These are phyloP conservation scores for Oryza coarctata DNA, from an alignment of 176 grass and related monocot species.

Conservation along the genomic window DNA sequence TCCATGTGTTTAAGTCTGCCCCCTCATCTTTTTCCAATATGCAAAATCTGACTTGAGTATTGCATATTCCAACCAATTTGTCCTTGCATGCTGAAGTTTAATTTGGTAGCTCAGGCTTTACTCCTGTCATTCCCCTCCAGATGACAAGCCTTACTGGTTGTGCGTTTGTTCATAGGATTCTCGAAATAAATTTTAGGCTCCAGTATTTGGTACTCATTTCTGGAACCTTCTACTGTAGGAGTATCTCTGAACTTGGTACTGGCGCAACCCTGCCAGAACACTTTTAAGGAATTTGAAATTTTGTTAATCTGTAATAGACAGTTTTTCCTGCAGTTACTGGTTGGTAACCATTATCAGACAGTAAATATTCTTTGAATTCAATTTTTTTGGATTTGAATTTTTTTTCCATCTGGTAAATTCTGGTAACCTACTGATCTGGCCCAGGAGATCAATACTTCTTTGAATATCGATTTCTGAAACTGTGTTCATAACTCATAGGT, in stretches of 20 bases:
- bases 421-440: not conserved
- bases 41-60: not conserved
- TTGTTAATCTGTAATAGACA: not conserved
- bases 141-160: not conserved
- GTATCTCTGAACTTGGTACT: not conserved
- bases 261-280: not conserved
- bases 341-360: not conserved
- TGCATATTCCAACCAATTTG: not conserved
- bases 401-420: not conserved
- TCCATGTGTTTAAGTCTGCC: not conserved
- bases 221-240: not conserved
- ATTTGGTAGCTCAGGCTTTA: not conserved
- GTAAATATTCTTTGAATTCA: not conserved
- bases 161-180: not conserved
- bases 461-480: not conserved
- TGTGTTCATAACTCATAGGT: not conserved
- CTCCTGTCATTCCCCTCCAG: not conserved
- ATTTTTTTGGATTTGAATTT: not conserved
- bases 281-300: not conserved
- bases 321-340: not conserved
- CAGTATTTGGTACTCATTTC: not conserved
- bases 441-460: not conserved
- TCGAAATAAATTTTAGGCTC: not conserved
- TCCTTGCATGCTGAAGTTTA: not conserved
- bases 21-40: not conserved